Evolutionary conservation across 352 stramenopile species (phyloP), one percentile per base, ranked within the genome.

Genomic region (Peronosclerospora sorghi): DNA sequence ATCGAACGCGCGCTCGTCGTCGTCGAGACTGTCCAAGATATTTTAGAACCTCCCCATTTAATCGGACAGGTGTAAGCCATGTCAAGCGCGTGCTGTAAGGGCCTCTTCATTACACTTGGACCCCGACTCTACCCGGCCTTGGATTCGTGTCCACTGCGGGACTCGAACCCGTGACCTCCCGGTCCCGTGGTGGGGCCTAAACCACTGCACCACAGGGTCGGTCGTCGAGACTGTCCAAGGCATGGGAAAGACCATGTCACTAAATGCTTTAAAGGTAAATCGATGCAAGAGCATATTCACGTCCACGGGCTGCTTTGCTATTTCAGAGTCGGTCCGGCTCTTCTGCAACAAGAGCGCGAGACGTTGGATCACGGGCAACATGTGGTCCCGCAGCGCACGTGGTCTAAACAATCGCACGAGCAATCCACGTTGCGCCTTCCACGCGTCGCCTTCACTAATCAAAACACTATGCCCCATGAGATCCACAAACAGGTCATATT

Each of bases 231-330:
- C n/a, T n/a, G n/a, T n/a, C n/a, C n/a, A n/a, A n/a, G n/a, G n/a
- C n/a, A n/a, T 62, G 23, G 63, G 66, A 18, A 81, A 67, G 1
- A 58, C 61, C 32, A 79, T 66, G 35, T 79, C 65, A 8, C 51
- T 42, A 34, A 79, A 79, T 8, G 56, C 51, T 13, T 79, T 62
- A 32, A 74, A 54, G 4, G 64, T 68, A 39, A 74, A 75, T 19
- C 59, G 48, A 28, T 64, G 41, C 46, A 79, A 59, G 38, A 73
- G 39, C 35, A 62, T 61, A 35, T 56, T 54, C 1, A 73, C 35
- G 14, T 78, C 54, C 9, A 74, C 36, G 1, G 50, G 40, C 14
- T 68, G 49, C 30, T 53, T 41, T 6, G 18, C 28, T 1, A 27
- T 21, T 0, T 46, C 46, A 13, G 45, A 46, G 6, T 61, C 50